These are phyloP conservation scores for Nicotiana tomentosiformis DNA, from an alignment of 257 asterid species.

Conservation along the genomic window DNA sequence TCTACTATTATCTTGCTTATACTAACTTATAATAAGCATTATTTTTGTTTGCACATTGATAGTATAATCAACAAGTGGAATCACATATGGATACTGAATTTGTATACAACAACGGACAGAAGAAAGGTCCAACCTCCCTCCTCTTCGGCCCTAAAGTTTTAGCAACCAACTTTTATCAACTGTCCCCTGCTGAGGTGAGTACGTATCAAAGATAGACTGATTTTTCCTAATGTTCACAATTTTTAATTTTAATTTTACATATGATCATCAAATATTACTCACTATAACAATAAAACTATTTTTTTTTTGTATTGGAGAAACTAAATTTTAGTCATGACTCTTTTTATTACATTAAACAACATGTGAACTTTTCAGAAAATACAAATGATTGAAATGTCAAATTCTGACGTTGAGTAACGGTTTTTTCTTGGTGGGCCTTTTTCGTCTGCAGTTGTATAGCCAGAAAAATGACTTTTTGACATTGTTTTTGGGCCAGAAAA, in stretches of 20 bases:
- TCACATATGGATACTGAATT: constrained; percentile 20
- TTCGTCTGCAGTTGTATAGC: too few relatives aligned
- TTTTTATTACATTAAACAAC: neutral
- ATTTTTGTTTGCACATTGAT: neutral
- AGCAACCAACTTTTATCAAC: constrained; percentile 28
- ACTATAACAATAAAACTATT: neutral
- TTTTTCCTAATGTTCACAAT: neutral
- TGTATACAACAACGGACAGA: constrained; percentile 16
- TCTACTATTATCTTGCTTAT: neutral
- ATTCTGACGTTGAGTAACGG: neutral
- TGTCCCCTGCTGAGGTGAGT: constrained; percentile 39
- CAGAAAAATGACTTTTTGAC: too few relatives aligned
- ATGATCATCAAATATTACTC: neutral
- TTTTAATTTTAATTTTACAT: neutral
- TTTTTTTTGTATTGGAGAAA: neutral
- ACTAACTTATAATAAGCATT: neutral
- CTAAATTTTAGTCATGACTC: too few relatives aligned
- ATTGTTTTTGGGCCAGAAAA: too few relatives aligned
- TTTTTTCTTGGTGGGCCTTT: too few relatives aligned
- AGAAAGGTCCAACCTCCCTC: constrained; percentile 25
- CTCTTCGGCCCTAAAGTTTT: constrained; percentile 30
- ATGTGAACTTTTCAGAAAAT: neutral
- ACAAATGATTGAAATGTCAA: neutral
- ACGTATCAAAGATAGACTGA: neutral
- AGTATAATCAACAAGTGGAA: constrained; percentile 20